Evolutionary conservation across 2,329 filamentous ascomycete genomes (phyloP).

Genomic region (Neonectria neomacrospora): DNA sequence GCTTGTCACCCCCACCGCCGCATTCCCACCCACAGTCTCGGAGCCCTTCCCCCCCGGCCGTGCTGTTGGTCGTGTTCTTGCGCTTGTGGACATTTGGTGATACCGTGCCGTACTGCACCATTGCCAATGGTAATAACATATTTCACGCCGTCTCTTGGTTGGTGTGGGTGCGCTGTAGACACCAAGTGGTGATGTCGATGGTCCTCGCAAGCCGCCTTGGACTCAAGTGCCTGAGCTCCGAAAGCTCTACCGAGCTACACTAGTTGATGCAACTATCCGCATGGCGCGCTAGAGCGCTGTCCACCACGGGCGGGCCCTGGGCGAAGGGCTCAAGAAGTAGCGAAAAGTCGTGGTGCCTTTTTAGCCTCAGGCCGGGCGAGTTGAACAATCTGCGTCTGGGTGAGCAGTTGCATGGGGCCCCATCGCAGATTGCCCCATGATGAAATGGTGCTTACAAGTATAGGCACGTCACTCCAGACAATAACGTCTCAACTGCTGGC

Average conservation of each 20-base stretch:
- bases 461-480: constrained; percentile 25
- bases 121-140: constrained; percentile 12
- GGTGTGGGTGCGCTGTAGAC: constrained; percentile 2
- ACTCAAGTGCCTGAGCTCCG: constrained; percentile 16
- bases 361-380: constrained; percentile 23
- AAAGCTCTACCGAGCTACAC: constrained; percentile 16
- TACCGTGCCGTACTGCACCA: constrained; percentile 17
- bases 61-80: constrained; percentile 7
- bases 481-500: constrained; percentile 38
- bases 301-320: constrained; percentile 35
- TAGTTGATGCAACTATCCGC: constrained; percentile 26
- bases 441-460: constrained; percentile 18
- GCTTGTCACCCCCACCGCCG: constrained; percentile 31
- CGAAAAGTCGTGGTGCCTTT: constrained; percentile 41
- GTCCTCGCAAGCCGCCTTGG: constrained; percentile 1
- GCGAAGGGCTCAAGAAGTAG: constrained; percentile 24
- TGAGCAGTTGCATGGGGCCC: constrained; percentile 29
- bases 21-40: constrained; percentile 37
- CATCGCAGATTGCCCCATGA: constrained; percentile 39
- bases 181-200: constrained; percentile 22
- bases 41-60: constrained; percentile 25
- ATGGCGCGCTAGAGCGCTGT: constrained; percentile 33
- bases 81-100: constrained; percentile 13
- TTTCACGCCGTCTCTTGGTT: constrained; percentile 13
- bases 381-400: constrained; percentile 26